phyloP scores from a whole-genome alignment of 257 asterid genomes.

The Ligustrum vulgare region DNA sequence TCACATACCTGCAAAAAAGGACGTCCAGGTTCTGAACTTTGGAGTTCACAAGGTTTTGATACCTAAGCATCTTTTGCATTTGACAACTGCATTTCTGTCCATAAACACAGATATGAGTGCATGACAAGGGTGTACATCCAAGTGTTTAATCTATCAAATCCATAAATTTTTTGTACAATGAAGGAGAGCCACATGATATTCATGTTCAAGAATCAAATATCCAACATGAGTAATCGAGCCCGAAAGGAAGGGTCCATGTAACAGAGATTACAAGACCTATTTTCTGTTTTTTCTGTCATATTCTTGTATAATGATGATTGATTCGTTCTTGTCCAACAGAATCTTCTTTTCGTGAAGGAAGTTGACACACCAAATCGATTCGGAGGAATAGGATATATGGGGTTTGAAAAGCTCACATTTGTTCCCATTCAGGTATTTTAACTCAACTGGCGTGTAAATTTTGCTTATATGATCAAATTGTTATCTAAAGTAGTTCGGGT shows the following conservation, averaged over 20 bases:
- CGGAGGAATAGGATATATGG: conserved; percentile 84
- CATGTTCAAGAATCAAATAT: not conserved
- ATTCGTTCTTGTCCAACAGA: conserved; percentile 50
- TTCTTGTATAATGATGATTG: conserved; percentile 14
- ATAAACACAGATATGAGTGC: not conserved
- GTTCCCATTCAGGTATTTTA: conserved; percentile 85
- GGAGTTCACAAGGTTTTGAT: not conserved
- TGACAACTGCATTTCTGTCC: not conserved
- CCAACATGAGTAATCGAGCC: not conserved
- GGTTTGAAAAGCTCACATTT: conserved; percentile 91
- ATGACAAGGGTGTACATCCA: not conserved
- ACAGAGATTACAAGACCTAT: not conserved
- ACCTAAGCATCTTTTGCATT: not conserved
- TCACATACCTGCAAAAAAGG: not conserved
- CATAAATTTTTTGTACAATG: not conserved
- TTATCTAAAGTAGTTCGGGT: conserved; percentile 6
- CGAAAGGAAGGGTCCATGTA: not conserved
- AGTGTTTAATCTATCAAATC: not conserved
- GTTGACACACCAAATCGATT: conserved; percentile 73
- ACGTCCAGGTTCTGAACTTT: not conserved
- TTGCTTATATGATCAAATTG: not conserved
- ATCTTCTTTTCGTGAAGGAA: conserved; percentile 83
- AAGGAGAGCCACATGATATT: not conserved
- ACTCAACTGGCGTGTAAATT: not conserved
- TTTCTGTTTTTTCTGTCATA: conserved; percentile 9